These are phyloP conservation scores for Ophiostoma ips DNA, from an alignment of 2,329 filamentous ascomycete species.

Conservation along the genomic window DNA sequence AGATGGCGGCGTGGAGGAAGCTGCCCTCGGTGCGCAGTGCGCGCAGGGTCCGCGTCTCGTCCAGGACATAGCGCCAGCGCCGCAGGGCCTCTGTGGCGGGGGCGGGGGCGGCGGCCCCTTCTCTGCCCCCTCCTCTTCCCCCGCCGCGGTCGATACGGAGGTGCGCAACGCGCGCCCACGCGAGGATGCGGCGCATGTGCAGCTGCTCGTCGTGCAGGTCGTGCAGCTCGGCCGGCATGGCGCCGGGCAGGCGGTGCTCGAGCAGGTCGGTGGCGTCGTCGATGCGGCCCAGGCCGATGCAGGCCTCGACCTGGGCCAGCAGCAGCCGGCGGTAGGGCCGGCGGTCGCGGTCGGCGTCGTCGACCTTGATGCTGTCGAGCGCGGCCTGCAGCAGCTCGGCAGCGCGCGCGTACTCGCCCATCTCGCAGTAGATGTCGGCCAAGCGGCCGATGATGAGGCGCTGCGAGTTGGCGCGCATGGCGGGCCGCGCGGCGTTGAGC, in stretches of 20 bases:
- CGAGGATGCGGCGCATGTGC: constrained; percentile 19
- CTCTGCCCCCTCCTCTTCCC: not conserved
- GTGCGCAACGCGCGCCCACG: constrained; percentile 16
- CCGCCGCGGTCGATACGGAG: not conserved
- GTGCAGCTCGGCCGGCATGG: constrained; percentile 16
- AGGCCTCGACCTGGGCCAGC: constrained; percentile 17
- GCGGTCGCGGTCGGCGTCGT: constrained; percentile 10
- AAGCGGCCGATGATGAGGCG: constrained; percentile 18
- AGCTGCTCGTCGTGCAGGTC: constrained; percentile 21
- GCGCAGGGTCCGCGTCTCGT: not conserved
- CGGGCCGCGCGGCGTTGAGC: constrained; percentile 15
- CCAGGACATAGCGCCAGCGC: constrained; percentile 11
- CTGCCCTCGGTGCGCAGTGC: not conserved
- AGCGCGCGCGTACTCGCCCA: constrained; percentile 16
- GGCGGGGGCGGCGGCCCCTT: not conserved
- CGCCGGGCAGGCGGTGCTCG: not conserved
- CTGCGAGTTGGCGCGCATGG: constrained; percentile 16
- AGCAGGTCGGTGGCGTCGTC: constrained; percentile 12
- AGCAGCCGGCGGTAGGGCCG: constrained; percentile 17
- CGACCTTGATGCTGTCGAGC: constrained; percentile 11
- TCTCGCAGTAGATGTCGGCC: constrained; percentile 19
- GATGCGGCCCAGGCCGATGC: constrained; percentile 14
- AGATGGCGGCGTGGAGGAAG: constrained; percentile 17
- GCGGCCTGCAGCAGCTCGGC: constrained; percentile 15
- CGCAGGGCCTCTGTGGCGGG: constrained; percentile 1